Base-by-base conservation (phyloP, 2,329 filamentous ascomycete genomes). In the Calonectria montana region DNA sequence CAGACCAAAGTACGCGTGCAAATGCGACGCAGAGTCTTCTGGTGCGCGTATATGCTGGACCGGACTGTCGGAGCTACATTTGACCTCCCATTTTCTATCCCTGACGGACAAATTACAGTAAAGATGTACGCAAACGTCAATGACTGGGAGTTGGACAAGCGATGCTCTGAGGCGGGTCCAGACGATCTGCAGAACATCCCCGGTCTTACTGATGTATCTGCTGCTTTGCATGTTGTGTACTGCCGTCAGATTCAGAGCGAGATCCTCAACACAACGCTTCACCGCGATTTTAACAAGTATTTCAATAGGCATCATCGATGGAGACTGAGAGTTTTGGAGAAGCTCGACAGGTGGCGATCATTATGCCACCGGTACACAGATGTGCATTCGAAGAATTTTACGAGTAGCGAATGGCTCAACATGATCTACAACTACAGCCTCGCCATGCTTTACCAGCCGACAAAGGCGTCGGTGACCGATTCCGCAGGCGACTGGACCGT, bases 381-480 rank as follows among this genome's bases (percentile, higher is more conserved):
- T 21, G 31, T 59, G 21, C 35, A 59, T 7, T 59, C 53, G 10
- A 59, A 35, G 35, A 59, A 59, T 6, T 59, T 59, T 27, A 59
- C 53, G 6, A 59, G 53, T 21, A 59, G 53, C 21, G 53, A 59
- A 21, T 59, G 53, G 53, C 53, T 59, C n/a, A 59, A 59, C 53
- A 59, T 59, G 53, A 59, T 59, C 13, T 59, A 59, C 53, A 59
- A 59, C 18, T 59, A 59, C 53, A 59, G 53, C 21, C 53, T 59
- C 2, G 53, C 53, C 21, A 21, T 59, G 21, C 53, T 59, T 39
- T 59, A 59, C 2, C 53, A 59, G 53, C 53, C 53, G 15, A 59
- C 53, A 27, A 39, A 59, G 29, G 29, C 21, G 1, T 59, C 53
- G 15, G 53, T 59, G 4, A 31, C 39, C 15, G 53, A 59, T 15